phyloP scores from a whole-genome alignment of 257 asterid species.

The Penstemon davidsonii region DNA sequence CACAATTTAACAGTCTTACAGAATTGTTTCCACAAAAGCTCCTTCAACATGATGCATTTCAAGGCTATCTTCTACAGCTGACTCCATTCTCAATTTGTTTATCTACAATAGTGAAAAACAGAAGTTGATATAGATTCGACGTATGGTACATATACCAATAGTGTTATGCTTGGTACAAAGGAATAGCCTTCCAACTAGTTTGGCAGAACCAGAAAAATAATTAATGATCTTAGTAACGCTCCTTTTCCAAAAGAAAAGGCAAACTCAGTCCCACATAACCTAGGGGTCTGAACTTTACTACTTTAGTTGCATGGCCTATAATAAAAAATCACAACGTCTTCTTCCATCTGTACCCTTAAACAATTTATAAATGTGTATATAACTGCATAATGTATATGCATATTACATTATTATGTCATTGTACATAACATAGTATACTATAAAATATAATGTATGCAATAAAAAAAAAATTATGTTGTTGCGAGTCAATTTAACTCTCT shows the following conservation, averaged over 20 bases:
- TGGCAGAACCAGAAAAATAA: slow-evolving; percentile 14
- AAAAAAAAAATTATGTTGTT: not conserved
- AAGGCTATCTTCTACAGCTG: slow-evolving; percentile 70
- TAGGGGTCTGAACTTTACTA: slow-evolving; percentile 9
- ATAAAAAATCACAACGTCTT: slow-evolving; percentile 8
- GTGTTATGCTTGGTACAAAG: slow-evolving; percentile 13
- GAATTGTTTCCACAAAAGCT: slow-evolving; percentile 89
- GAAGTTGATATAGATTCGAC: slow-evolving; percentile 18
- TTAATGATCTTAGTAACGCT: not conserved
- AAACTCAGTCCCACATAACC: slow-evolving; percentile 4
- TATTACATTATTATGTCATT: not conserved
- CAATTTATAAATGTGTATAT: not conserved
- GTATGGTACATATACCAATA: slow-evolving; percentile 5
- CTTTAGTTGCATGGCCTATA: slow-evolving; percentile 9
- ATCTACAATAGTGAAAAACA: slow-evolving; percentile 46
- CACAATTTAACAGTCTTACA: slow-evolving; percentile 50
- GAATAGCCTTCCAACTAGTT: slow-evolving; percentile 8
- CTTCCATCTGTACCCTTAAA: not conserved
- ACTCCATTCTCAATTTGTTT: slow-evolving; percentile 77
- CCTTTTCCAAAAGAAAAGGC: slow-evolving; percentile 1
- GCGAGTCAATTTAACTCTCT: not conserved
- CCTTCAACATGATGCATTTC: slow-evolving; percentile 88
- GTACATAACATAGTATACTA: not conserved
- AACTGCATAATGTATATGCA: not conserved
- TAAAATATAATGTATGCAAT: too few relatives aligned